Evolutionary conservation across 495 filamentous ascomycete species (phyloP).

Genomic region (Recurvomyces mirabilis): DNA sequence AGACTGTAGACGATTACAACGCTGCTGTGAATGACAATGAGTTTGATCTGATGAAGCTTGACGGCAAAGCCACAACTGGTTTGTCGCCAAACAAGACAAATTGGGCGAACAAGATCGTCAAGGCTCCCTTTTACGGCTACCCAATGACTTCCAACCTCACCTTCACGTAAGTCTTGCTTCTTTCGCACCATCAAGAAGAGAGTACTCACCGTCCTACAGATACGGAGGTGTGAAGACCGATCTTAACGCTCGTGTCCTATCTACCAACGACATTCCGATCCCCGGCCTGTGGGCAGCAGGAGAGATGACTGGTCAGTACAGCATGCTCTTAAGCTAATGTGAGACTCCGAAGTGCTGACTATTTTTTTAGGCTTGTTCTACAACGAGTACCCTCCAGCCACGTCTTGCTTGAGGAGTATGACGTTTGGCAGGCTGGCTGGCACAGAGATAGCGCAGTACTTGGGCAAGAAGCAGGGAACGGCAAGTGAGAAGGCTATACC

Average conservation of each 20-base stretch:
- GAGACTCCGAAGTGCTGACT: too few species aligned
- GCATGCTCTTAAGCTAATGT: too few species aligned
- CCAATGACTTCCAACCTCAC: constrained; percentile 12
- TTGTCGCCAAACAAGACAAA: constrained; percentile 24
- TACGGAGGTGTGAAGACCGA: constrained; percentile 24
- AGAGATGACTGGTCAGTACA: constrained; percentile 2
- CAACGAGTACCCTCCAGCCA: constrained; percentile 23
- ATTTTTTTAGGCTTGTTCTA: constrained; percentile 22
- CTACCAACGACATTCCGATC: constrained; percentile 21
- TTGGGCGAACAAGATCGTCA: constrained; percentile 22
- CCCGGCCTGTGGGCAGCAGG: constrained; percentile 16
- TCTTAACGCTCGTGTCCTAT: constrained; percentile 16
- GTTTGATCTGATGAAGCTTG: constrained; percentile 25
- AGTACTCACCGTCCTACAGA: constrained; percentile 2
- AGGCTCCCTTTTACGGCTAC: constrained; percentile 21
- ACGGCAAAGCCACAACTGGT: constrained; percentile 22
- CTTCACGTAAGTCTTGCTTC: constrained; percentile 10
- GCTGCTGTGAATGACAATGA: constrained; percentile 21
- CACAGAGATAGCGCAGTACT: constrained; percentile 14
- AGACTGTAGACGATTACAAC: constrained; percentile 24
- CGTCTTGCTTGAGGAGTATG: constrained; percentile 18
- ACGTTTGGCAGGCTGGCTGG: constrained; percentile 20
- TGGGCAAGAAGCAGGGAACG: constrained; percentile 6
- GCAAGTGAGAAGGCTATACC: constrained; percentile 3
- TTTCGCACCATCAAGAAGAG: neutral